Percentiles rank a stretch among this genome's conserved stretches.
These are phyloP conservation scores for Naematelia aurantialba DNA, from an alignment of 768 basidiomycete genomes.

Conservation along the genomic window DNA sequence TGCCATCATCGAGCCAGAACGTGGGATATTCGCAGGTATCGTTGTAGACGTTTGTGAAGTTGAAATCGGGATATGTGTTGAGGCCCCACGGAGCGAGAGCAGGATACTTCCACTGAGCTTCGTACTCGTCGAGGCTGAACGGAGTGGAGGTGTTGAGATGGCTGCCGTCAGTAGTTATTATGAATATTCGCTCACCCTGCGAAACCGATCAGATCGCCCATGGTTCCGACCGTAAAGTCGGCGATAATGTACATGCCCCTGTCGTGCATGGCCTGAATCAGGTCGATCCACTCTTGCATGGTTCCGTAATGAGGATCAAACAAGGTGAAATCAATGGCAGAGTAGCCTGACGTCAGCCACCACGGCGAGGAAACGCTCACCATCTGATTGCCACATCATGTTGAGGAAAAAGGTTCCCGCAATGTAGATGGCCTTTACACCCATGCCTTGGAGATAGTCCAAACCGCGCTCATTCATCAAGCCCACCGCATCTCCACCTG, in stretches of 20 bases:
- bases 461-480: constrained; percentile 59
- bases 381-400: constrained; percentile 97
- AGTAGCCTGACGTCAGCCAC: constrained; percentile 64
- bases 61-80: constrained; percentile 76
- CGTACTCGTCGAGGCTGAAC: constrained; percentile 71
- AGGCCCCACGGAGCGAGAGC: constrained; percentile 80
- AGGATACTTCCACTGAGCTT: constrained; percentile 68
- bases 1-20: constrained; percentile 77
- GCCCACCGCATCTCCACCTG: constrained; percentile 83
- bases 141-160: constrained; percentile 75
- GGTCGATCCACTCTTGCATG: constrained; percentile 68
- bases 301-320: constrained; percentile 91
- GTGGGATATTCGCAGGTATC: constrained; percentile 67
- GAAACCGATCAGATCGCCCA: constrained; percentile 82
- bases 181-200: constrained; percentile 58
- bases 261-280: constrained; percentile 72
- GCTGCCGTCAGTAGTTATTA: constrained; percentile 51
- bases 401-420: constrained; percentile 89
- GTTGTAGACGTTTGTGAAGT: constrained; percentile 68
- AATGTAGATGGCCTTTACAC: constrained; percentile 76
- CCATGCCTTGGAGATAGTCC: constrained; percentile 89
- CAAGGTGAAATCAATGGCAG: constrained; percentile 83
- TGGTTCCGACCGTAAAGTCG: constrained; percentile 92
- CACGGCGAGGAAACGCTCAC: constrained; percentile 56
- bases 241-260: constrained; percentile 87